Percentiles rank a stretch among this genome's conserved stretches.
Conservation (phyloP, 768 basidiomycete genomes). For the Candolleomyces eurysporus region DNA sequence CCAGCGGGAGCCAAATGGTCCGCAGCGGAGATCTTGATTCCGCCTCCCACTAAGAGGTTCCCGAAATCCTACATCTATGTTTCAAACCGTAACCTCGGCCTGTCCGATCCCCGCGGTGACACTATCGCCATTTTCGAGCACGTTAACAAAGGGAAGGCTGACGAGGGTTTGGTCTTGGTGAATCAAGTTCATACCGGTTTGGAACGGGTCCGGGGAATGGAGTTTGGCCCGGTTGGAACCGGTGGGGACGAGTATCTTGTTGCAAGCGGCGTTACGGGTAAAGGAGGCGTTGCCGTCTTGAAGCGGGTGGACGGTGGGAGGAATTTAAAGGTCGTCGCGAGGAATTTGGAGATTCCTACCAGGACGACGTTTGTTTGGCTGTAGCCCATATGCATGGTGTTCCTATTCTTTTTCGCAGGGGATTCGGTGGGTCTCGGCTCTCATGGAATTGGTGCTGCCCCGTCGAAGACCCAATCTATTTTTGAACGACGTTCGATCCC, state of each 20-base stretch:
- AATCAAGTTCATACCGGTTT: conserved; percentile 14
- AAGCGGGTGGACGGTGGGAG: conserved; percentile 53
- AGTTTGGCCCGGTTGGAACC: conserved; percentile 44
- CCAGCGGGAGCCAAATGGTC: conserved; percentile 37
- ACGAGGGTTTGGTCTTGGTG: conserved; percentile 26
- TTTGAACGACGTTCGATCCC: no score
- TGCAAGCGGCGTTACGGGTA: conserved; percentile 51
- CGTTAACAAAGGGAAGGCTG: conserved; percentile 22
- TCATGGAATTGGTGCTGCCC: no score
- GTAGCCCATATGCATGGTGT: conserved; percentile 2
- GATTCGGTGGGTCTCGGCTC: no score
- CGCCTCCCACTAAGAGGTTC: conserved; percentile 44
- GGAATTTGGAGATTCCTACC: conserved; percentile 51
- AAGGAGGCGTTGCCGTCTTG: conserved; percentile 55
- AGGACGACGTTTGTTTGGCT: conserved; percentile 54
- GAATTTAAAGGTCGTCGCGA: conserved; percentile 49
- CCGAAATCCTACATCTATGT: conserved; percentile 57
- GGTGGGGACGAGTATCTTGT: conserved; percentile 49
- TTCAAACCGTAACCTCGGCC: conserved; percentile 62
- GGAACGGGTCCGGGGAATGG: conserved; percentile 65
- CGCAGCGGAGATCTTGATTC: conserved; percentile 64
- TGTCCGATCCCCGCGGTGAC: conserved; percentile 48
- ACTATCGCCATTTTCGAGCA: conserved; percentile 49
- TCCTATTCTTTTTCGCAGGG: no score
- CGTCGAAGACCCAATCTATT: no score